Evolutionary conservation across 163 green algal genomes (phyloP).

Genomic region (Scenedesmus sp.): DNA sequence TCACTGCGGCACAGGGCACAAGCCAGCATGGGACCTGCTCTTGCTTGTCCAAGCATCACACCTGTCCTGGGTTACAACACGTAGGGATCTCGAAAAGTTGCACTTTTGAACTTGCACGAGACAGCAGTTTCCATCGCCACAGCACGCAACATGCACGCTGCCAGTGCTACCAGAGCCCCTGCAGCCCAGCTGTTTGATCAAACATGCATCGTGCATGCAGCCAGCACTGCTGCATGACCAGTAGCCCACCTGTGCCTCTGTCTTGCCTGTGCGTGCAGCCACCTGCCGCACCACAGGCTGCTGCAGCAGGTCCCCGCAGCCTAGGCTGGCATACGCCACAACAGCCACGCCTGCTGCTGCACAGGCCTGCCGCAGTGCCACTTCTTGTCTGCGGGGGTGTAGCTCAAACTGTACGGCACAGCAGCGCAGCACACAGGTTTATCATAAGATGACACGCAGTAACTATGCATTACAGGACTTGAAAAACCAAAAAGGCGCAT

Average conservation of each 20-base stretch:
- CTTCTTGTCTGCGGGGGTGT: conserved; percentile 72
- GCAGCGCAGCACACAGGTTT: not conserved
- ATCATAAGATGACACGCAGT: not conserved
- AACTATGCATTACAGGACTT: not conserved
- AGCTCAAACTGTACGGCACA: conserved; percentile 70
- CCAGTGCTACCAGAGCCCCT: not conserved
- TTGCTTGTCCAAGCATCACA: too few relatives aligned
- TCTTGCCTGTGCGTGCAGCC: conserved; percentile 26
- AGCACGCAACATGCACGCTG: not conserved
- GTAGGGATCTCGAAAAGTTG: too few relatives aligned
- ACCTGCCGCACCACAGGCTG: conserved; percentile 52
- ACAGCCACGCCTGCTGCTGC: conserved; percentile 54
- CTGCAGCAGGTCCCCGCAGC: conserved; percentile 65
- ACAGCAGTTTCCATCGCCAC: not conserved
- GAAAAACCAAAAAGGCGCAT: not conserved
- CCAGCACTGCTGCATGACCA: not conserved
- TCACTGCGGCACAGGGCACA: not conserved
- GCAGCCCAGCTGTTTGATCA: not conserved
- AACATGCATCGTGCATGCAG: not conserved
- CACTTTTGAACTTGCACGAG: too few relatives aligned
- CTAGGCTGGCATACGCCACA: conserved; percentile 70
- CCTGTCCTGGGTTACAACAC: too few relatives aligned
- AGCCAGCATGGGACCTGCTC: not conserved
- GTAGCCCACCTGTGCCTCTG: conserved; percentile 13
- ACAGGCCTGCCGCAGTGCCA: conserved; percentile 58